Base-by-base conservation (phyloP, 75 land plant species). In the Cunninghamia lanceolata region DNA sequence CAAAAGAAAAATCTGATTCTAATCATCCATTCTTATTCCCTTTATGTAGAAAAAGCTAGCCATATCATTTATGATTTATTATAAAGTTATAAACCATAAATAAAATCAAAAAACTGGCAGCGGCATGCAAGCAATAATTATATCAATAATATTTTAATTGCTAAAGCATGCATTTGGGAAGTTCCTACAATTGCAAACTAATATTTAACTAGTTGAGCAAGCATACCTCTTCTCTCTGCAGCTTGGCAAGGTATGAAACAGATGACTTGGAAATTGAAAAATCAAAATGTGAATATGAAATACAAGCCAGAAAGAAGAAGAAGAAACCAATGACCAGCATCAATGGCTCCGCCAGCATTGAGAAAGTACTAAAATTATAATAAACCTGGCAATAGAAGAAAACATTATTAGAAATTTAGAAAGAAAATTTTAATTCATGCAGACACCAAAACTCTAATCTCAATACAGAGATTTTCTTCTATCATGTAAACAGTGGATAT, bases 151-250 rank as follows among this genome's bases (percentile, higher is more conserved):
- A 11, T 38, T 80, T 80, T n/a, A 80, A 80, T 80, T 43, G 32
- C 50, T 39, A 43, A 42, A 28, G n/a, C 1, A n/a, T 28, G 30
- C 30, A 45, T 28, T 45, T 45, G 30, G 25, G 14, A 42, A n/a
- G 42, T 28, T 45, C 15, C 50, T 43, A 42, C 28, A 13, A 45
- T 43, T 28, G 34, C 82, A 80, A 28, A 80, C 5, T 80, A 42
- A n/a, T n/a, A 80, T 21, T 47, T 80, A 80, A 45, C 15, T 43
- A 28, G 82, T 45, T 14, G 28, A 80, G 82, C 32, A 52, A 11
- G 73, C 82, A 32, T 85, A 96, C 99, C 95, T 98, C 99, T 83
- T 98, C 99, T 89, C 91, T 93, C 89, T 96, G 99, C 38, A 91
- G 45, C 71, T 92, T 98, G 45, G 99, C 95, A 85, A 93, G 87